Evolutionary conservation across 148 eudicot species (phyloP).

Genomic region (Amaranthus palmeri): DNA sequence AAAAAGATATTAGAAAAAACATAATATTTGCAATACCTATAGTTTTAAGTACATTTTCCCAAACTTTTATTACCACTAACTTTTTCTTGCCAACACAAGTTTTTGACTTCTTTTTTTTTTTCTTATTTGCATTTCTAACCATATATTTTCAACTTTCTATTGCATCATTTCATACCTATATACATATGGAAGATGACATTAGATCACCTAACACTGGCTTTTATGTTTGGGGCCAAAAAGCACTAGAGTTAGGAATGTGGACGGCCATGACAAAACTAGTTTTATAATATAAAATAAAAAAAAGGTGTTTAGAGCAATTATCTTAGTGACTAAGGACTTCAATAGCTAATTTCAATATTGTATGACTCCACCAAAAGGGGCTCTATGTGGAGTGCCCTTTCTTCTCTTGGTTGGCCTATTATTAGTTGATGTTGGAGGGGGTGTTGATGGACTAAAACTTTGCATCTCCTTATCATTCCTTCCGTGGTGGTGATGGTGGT

Average conservation of each 20-base stretch:
- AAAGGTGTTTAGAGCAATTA: slow-evolving; percentile 21
- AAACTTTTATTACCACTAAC: not conserved
- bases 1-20: not conserved
- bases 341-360: slow-evolving; percentile 30
- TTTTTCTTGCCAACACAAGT: slow-evolving; percentile 1
- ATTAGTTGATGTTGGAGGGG: slow-evolving; percentile 55
- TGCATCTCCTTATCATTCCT: slow-evolving; percentile 32
- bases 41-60: not conserved
- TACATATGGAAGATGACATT: slow-evolving; percentile 3
- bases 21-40: slow-evolving; percentile 13
- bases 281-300: slow-evolving; percentile 5
- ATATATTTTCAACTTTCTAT: slow-evolving; percentile 27
- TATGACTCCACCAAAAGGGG: slow-evolving; percentile 60
- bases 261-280: slow-evolving; percentile 23
- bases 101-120: not conserved
- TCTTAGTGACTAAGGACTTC: slow-evolving; percentile 21
- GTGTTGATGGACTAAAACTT: slow-evolving; percentile 74
- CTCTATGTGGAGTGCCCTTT: slow-evolving; percentile 96
- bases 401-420: slow-evolving; percentile 66
- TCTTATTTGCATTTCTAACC: slow-evolving; percentile 20
- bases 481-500: slow-evolving; percentile 8
- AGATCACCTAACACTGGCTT: slow-evolving; percentile 23
- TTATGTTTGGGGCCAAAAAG: slow-evolving; percentile 23
- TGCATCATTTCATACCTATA: slow-evolving; percentile 23
- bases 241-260: slow-evolving; percentile 23